phyloP scores from a whole-genome alignment of 2,329 filamentous ascomycete species.

The Diaporthe sp. region DNA sequence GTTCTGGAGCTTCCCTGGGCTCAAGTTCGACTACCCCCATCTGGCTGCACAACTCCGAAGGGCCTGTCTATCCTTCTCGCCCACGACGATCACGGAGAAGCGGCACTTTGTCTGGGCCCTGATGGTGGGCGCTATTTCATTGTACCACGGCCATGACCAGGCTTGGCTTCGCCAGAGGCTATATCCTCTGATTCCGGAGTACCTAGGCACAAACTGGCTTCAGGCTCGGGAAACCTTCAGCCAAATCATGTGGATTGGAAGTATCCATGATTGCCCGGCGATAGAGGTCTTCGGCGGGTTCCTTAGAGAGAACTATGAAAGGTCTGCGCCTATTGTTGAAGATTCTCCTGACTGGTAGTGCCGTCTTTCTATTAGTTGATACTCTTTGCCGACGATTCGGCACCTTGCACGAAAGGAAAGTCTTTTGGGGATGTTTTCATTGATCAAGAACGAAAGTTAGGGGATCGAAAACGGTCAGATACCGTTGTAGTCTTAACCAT shows the following conservation, averaged over 20 bases:
- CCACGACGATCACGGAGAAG: background rate
- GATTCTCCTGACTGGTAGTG: too few relatives aligned
- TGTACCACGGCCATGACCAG: slow-evolving; percentile 2
- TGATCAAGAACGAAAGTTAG: background rate
- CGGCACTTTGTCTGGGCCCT: background rate
- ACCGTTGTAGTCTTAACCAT: background rate
- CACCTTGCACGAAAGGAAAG: too few relatives aligned
- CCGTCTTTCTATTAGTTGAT: too few relatives aligned
- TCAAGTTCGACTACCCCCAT: background rate
- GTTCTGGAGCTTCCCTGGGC: background rate
- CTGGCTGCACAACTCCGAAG: background rate
- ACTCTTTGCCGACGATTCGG: background rate
- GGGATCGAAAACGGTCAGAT: background rate
- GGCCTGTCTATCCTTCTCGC: background rate
- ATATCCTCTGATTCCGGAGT: background rate
- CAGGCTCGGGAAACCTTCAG: background rate
- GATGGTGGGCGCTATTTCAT: background rate
- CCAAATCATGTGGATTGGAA: background rate
- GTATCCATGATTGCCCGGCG: background rate
- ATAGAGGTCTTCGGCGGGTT: background rate
- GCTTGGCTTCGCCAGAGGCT: background rate
- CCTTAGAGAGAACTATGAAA: background rate
- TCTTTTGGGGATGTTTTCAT: background rate
- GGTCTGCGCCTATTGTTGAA: too few relatives aligned
- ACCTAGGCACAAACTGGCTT: background rate